Conservation (phyloP, 176 grass and related monocot genomes). For the Triticum monococcum region DNA sequence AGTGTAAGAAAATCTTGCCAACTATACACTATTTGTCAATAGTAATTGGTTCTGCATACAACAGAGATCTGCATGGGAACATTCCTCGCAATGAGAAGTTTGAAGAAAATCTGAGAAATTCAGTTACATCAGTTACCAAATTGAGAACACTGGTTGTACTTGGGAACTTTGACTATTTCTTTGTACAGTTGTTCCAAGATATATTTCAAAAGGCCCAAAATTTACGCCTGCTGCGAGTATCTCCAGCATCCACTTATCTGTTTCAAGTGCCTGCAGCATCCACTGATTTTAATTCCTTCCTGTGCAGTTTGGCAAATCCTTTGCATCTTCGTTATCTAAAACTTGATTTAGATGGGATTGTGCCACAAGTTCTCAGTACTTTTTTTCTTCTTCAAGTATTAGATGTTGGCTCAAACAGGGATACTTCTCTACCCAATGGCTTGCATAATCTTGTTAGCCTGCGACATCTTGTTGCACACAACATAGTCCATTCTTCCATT, state of each 20-base stretch:
- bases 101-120: not conserved
- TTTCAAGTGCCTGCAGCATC: no score
- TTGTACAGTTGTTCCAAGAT: not conserved
- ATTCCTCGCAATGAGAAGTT: not conserved
- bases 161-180: not conserved
- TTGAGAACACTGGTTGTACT: slow-evolving; percentile 40
- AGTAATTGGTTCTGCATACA: slow-evolving; percentile 15
- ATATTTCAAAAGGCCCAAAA: not conserved
- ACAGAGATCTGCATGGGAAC: not conserved
- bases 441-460: not conserved
- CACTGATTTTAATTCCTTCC: no score
- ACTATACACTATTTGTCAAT: slow-evolving; percentile 36
- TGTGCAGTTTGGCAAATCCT: no score
- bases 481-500: not conserved
- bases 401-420: not conserved
- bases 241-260: not conserved
- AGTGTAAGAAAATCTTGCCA: not conserved
- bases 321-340: no score
- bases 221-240: slow-evolving; percentile 24
- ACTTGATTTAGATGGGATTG: not conserved
- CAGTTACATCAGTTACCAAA: not conserved
- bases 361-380: slow-evolving; percentile 5
- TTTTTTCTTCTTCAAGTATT: slow-evolving; percentile 43
- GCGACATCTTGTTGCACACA: not conserved
- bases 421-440: not conserved